Percentiles rank a stretch among this genome's conserved stretches.
These are phyloP conservation scores for Penicillium subrubescens DNA, from an alignment of 495 filamentous ascomycete species.

Conservation along the genomic window DNA sequence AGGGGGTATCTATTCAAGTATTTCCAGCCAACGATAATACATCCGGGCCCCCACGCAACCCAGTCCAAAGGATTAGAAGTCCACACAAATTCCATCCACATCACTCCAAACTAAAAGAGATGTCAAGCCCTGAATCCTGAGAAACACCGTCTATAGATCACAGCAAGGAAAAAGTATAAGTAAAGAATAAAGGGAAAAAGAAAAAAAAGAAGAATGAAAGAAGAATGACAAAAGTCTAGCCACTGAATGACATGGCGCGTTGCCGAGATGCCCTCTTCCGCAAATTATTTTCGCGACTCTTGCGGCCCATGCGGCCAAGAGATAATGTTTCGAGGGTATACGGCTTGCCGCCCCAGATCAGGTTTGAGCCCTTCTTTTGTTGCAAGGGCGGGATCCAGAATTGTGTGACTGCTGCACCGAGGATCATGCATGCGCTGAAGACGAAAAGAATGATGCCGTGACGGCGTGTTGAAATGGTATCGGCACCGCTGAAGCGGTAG, in stretches of 20 bases:
- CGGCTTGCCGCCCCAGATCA: conserved; percentile 43
- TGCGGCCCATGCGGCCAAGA: conserved; percentile 39
- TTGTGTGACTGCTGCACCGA: conserved; percentile 48
- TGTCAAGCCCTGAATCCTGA: neutral
- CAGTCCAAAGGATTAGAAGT: neutral
- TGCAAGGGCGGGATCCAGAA: conserved; percentile 48
- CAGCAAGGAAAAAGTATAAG: neutral
- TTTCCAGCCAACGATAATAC: neutral
- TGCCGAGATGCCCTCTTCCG: conserved; percentile 24
- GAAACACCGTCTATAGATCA: conserved; percentile 1
- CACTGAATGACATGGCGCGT: conserved; percentile 26
- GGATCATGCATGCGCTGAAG: conserved; percentile 49
- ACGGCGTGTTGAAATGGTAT: conserved; percentile 35
- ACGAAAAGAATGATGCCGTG: conserved; percentile 49
- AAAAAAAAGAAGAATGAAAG: neutral
- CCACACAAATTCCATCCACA: neutral
- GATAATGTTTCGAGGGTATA: conserved; percentile 47
- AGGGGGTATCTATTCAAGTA: conserved; percentile 10
- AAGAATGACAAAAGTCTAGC: neutral
- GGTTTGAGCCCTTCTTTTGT: conserved; percentile 25
- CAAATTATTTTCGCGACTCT: conserved; percentile 40
- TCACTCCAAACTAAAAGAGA: neutral
- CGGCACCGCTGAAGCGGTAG: conserved; percentile 42
- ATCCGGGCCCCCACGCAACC: neutral
- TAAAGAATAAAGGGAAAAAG: neutral